Base-by-base conservation (phyloP, 2,329 filamentous ascomycete species). In the Neonectria neomacrospora region DNA sequence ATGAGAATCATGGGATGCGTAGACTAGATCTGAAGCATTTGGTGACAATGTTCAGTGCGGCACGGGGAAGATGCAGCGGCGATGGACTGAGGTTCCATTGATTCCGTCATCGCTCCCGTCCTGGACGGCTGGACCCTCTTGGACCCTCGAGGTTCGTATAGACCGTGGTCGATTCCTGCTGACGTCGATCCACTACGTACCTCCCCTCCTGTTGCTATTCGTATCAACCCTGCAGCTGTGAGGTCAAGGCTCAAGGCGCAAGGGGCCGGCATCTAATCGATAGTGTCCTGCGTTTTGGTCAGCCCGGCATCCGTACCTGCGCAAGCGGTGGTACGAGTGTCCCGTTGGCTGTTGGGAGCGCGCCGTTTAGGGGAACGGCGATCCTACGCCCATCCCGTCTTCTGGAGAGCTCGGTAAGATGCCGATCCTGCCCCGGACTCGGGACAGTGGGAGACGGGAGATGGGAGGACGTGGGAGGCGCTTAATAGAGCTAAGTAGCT, bases 251-350 rank as follows among this genome's bases (percentile, higher is more conserved):
- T 22, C 20, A 26, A 56, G 39, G 47, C 22, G 39, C 52, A 60
- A 47, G 47, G 50, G 54, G 47, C 47, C 54, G 48, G 61, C 57
- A 61, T 16, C 51, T 51, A 60, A 53, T 66, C 60, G 60, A 67
- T 67, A 63, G 50, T 61, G 37, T 64, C 45, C 55, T 58, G 66
- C 61, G 66, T 61, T 64, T 50, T 63, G 61, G 30, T 57, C 58
- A 64, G 57, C 58, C 56, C 58, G 58, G 66, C 67, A 67, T 60
- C 70, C 64, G 68, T 71, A 72, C 64, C 69, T 72, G 63, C 67
- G 70, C 59, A 67, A 64, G 62, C 60, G 66, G 66, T 70, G 63
- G 68, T 66, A 60, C 64, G 67, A 70, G 70, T 62, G 61, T 44
- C 52, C 41, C 48, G 60, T 45, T 50, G 52, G 30, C 58, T 60